A percentile compares a stretch with the other conserved stretches of the same genome.
Conservation (phyloP, 2,329 filamentous ascomycete genomes). For the Cladosporium sp. region DNA sequence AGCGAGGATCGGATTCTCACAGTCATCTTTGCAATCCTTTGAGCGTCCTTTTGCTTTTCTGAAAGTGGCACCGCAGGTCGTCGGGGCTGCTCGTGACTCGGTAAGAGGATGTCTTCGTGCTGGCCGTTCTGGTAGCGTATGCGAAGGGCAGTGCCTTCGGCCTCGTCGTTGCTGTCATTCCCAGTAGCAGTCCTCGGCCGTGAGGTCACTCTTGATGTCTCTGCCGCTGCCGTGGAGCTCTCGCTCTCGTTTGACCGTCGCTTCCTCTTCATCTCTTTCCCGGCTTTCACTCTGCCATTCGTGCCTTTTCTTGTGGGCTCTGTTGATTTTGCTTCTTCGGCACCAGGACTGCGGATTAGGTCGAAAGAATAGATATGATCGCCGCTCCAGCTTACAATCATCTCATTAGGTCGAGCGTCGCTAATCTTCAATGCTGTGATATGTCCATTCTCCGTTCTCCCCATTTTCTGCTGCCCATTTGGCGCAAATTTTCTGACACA, state of each 20-base stretch:
- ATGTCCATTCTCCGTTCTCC: conserved; percentile 54
- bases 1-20: conserved; percentile 53
- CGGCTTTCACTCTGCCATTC: conserved; percentile 20
- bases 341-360: conserved; percentile 56
- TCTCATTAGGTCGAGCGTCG: conserved; percentile 63
- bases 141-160: conserved; percentile 41
- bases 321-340: conserved; percentile 35
- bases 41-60: conserved; percentile 50
- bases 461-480: conserved; percentile 52
- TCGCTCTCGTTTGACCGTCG: conserved; percentile 42
- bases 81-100: conserved; percentile 15
- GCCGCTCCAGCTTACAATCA: conserved; percentile 65
- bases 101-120: conserved; percentile 54
- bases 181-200: conserved; percentile 45
- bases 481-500: conserved; percentile 66
- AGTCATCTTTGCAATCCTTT: conserved; percentile 52
- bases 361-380: conserved; percentile 63
- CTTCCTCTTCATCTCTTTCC: conserved; percentile 54
- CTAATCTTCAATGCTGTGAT: conserved; percentile 70
- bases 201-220: conserved; percentile 41
- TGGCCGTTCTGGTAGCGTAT: conserved; percentile 59
- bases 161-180: conserved; percentile 25
- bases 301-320: conserved; percentile 17
- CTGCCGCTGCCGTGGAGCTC: conserved; percentile 26
- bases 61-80: conserved; percentile 33